Evolutionary conservation across 2,329 filamentous ascomycete genomes (phyloP).

Genomic region (Colletotrichum graminicola): DNA sequence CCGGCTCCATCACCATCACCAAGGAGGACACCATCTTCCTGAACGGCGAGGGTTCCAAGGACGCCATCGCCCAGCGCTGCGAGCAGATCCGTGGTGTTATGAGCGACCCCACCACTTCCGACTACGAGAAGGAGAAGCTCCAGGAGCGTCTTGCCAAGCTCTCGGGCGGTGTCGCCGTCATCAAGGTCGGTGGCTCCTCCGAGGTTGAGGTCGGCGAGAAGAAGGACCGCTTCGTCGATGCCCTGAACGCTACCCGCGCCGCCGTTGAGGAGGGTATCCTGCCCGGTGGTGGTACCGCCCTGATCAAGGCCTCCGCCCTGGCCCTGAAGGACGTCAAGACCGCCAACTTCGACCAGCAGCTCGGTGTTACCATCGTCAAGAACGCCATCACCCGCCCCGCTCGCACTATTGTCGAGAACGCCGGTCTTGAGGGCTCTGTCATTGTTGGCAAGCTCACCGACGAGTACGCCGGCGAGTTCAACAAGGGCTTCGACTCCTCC

Average conservation of each 20-base stretch:
- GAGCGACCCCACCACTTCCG: slow-evolving; percentile 90
- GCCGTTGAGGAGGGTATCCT: slow-evolving; percentile 99
- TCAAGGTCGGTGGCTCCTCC: slow-evolving; percentile 97
- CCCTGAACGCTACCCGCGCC: slow-evolving; percentile 96
- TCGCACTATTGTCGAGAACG: slow-evolving; percentile 96
- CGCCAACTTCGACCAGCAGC: slow-evolving; percentile 98
- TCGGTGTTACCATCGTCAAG: slow-evolving; percentile 97
- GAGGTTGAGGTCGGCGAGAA: slow-evolving; percentile 99
- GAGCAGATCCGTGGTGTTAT: slow-evolving; percentile 99
- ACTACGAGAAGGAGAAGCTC: slow-evolving; percentile 99
- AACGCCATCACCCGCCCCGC: slow-evolving; percentile 97
- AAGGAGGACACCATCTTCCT: slow-evolving; percentile 99
- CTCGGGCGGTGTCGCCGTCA: slow-evolving; percentile 97
- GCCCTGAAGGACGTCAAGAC: slow-evolving; percentile 86
- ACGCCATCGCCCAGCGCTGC: slow-evolving; percentile 91
- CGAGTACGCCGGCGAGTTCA: slow-evolving; percentile 92
- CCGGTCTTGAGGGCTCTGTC: slow-evolving; percentile 93
- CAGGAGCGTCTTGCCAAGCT: slow-evolving; percentile 99
- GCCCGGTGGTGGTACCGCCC: slow-evolving; percentile 96
- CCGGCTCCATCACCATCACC: slow-evolving; percentile 98
- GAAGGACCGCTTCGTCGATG: slow-evolving; percentile 99
- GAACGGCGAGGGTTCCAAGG: slow-evolving; percentile 96
- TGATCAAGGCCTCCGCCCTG: slow-evolving; percentile 96
- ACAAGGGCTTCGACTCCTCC: slow-evolving; percentile 96
- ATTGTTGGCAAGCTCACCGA: slow-evolving; percentile 98